Conservation (phyloP, 495 filamentous ascomycete genomes). For the Talaromyces thailandensis region DNA sequence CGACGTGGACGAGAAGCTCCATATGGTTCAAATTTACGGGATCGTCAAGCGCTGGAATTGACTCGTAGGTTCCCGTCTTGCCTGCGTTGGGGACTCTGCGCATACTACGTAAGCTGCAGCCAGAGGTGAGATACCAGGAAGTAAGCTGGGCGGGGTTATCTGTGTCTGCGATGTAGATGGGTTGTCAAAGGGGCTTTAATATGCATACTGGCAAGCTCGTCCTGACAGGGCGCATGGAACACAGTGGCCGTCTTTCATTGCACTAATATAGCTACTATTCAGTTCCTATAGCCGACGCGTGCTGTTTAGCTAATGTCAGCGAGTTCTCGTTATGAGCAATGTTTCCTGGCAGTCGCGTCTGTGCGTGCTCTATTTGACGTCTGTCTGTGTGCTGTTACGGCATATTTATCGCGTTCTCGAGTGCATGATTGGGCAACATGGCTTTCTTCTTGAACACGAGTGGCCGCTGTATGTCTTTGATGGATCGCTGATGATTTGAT, state of each 20-base stretch:
- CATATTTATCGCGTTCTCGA: slow-evolving; percentile 1
- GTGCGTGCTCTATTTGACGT: slow-evolving; percentile 1
- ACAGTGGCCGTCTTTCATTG: slow-evolving; percentile 17
- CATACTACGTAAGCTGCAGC: no score
- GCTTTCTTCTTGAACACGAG: background rate
- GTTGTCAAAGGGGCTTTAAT: background rate
- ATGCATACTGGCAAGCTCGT: slow-evolving; percentile 15
- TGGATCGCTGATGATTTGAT: background rate
- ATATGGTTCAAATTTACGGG: slow-evolving; percentile 17
- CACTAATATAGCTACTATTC: slow-evolving; percentile 8
- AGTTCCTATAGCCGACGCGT: slow-evolving; percentile 2
- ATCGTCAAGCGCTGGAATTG: slow-evolving; percentile 3
- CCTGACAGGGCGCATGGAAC: slow-evolving; percentile 16
- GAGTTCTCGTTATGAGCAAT: background rate
- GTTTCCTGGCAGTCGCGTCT: background rate
- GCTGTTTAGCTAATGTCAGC: background rate
- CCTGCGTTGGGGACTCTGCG: no score
- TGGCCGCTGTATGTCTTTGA: slow-evolving; percentile 5
- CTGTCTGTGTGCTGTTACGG: background rate
- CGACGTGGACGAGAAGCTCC: slow-evolving; percentile 17
- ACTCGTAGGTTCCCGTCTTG: background rate
- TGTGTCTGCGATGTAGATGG: background rate
- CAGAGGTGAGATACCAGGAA: background rate
- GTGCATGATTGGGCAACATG: slow-evolving; percentile 1
- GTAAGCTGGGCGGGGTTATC: background rate